Evolutionary conservation across 345 rosid genomes (phyloP).

Genomic region (Moricandia moricandioides): DNA sequence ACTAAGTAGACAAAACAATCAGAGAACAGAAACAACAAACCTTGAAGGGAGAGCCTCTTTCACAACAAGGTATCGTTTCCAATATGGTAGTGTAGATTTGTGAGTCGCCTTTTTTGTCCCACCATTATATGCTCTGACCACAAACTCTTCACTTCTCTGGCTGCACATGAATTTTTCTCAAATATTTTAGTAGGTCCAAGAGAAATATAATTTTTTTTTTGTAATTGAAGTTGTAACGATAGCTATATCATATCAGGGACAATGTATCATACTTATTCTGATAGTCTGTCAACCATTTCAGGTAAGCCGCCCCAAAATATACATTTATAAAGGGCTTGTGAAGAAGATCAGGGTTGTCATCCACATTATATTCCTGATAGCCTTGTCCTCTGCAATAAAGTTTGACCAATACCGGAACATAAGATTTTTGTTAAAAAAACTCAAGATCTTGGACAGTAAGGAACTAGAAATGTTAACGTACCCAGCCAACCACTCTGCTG

Average conservation of each 20-base stretch:
- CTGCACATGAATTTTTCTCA: constrained; percentile 48
- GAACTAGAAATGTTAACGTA: constrained; percentile 28
- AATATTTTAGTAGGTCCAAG: not conserved
- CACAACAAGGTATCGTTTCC: constrained; percentile 78
- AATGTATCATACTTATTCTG: constrained; percentile 53
- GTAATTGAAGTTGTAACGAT: constrained; percentile 2
- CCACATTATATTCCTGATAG: constrained; percentile 52
- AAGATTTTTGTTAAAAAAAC: not conserved
- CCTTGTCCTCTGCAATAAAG: constrained; percentile 60
- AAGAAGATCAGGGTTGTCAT: constrained; percentile 60
- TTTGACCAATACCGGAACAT: constrained; percentile 16
- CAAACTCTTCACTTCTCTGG: constrained; percentile 83
- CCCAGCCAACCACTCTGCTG: constrained; percentile 74
- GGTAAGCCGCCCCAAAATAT: constrained; percentile 88
- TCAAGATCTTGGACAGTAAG: not conserved
- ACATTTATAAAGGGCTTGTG: constrained; percentile 76
- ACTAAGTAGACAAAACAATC: not conserved
- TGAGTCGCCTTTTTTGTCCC: constrained; percentile 79
- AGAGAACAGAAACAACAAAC: constrained; percentile 38
- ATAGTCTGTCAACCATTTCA: constrained; percentile 72
- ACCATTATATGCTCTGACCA: constrained; percentile 77
- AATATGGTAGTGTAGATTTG: constrained; percentile 79
- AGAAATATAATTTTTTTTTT: not conserved
- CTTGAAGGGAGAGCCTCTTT: constrained; percentile 77
- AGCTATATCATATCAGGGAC: not conserved